phyloP scores from a whole-genome alignment of 2,329 filamentous ascomycete genomes.

The Bimuria novae-zelandiae region DNA sequence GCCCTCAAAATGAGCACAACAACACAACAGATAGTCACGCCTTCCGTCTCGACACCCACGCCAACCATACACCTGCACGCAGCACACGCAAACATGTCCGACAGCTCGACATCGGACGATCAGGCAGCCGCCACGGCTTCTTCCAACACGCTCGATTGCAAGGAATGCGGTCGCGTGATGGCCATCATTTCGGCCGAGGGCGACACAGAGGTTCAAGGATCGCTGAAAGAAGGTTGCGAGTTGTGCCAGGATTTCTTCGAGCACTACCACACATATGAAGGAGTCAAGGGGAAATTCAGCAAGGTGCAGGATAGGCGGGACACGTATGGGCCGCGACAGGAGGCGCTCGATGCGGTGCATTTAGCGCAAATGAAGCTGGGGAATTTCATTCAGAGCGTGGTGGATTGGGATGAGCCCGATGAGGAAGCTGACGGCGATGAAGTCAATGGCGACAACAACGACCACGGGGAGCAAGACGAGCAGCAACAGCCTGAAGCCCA shows the following conservation, averaged over 20 bases:
- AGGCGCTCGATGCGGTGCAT: slow-evolving; percentile 20
- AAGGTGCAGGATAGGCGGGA: slow-evolving; percentile 17
- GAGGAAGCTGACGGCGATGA: neutral
- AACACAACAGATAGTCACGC: neutral
- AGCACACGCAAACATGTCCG: neutral
- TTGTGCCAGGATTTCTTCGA: slow-evolving; percentile 23
- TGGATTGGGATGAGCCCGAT: neutral
- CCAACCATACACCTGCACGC: neutral
- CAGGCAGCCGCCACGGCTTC: neutral
- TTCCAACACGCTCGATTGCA: slow-evolving; percentile 7
- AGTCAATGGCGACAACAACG: neutral
- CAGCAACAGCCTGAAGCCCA: neutral
- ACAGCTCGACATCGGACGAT: neutral
- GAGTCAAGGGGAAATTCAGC: slow-evolving; percentile 20
- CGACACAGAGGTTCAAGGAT: neutral
- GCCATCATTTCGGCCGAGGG: slow-evolving; percentile 18
- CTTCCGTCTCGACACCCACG: neutral
- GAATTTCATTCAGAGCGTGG: slow-evolving; percentile 31
- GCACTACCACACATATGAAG: slow-evolving; percentile 19
- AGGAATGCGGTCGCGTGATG: slow-evolving; percentile 14
- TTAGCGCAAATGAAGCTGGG: slow-evolving; percentile 25
- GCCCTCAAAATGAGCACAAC: neutral
- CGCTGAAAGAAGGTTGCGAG: slow-evolving; percentile 16
- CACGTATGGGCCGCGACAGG: slow-evolving; percentile 15
- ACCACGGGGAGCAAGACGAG: neutral